Conservation (phyloP, 306 rosid species). For the Boehmeria nivea region DNA sequence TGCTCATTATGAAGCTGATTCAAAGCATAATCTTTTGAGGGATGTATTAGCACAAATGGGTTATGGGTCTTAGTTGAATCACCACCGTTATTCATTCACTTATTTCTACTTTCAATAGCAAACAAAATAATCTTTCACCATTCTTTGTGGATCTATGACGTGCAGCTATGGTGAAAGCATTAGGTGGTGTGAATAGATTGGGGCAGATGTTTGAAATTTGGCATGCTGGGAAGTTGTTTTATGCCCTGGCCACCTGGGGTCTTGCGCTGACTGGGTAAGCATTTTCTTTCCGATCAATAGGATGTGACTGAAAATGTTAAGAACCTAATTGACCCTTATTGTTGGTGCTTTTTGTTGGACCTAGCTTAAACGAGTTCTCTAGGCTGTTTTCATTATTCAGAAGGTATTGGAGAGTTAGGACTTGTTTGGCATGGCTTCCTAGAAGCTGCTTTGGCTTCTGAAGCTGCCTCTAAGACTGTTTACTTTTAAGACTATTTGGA, state of each 20-base stretch:
- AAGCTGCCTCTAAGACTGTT: too few species aligned
- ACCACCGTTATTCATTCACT: too few species aligned
- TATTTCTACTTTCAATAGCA: too few species aligned
- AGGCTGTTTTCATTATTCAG: background rate
- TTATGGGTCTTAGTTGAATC: too few species aligned
- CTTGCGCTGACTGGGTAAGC: constrained; percentile 83
- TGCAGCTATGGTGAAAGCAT: constrained; percentile 70
- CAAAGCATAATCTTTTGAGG: background rate
- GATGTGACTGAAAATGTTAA: background rate
- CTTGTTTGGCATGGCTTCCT: too few species aligned
- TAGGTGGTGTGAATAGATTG: constrained; percentile 58
- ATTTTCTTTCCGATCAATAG: background rate
- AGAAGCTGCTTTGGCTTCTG: too few species aligned
- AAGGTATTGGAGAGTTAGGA: too few species aligned
- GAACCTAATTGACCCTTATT: background rate
- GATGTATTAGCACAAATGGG: too few species aligned
- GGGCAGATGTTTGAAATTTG: constrained; percentile 61
- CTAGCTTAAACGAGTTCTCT: background rate
- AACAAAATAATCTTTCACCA: too few species aligned
- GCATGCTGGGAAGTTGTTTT: constrained; percentile 81
- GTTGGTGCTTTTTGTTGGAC: too few species aligned
- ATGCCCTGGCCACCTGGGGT: constrained; percentile 90
- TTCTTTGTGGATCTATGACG: background rate
- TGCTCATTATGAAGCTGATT: background rate
- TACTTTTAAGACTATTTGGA: too few species aligned